phyloP scores from a whole-genome alignment of 345 rosid species.

The Salix brachista region DNA sequence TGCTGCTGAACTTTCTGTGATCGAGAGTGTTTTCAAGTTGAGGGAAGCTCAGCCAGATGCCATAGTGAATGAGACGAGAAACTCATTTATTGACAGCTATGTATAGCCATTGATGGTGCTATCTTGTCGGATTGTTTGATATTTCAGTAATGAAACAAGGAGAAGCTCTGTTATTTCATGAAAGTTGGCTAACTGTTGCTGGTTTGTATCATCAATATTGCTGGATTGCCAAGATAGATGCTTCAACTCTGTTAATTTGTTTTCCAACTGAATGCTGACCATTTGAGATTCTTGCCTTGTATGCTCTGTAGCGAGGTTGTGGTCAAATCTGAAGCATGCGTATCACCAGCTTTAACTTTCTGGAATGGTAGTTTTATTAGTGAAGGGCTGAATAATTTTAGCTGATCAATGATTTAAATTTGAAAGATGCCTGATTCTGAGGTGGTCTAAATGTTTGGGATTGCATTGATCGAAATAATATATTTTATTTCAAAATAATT shows the following conservation, averaged over 20 bases:
- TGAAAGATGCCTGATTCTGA: background rate
- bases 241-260: background rate
- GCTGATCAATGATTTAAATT: background rate
- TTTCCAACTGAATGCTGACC: too few species aligned
- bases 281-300: background rate
- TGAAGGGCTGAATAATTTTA: background rate
- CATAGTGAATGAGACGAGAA: slow-evolving; percentile 85
- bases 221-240: background rate
- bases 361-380: background rate
- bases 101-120: slow-evolving; percentile 31
- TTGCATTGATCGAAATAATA: too few species aligned
- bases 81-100: slow-evolving; percentile 72
- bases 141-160: background rate
- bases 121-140: background rate
- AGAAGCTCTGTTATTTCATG: background rate
- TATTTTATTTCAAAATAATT: too few species aligned
- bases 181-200: background rate
- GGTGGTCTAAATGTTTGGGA: background rate
- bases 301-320: background rate
- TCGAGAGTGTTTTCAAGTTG: slow-evolving; percentile 85
- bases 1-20: slow-evolving; percentile 81
- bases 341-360: background rate
- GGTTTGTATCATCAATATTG: background rate
- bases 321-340: background rate
- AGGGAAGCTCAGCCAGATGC: slow-evolving; percentile 87